These are phyloP conservation scores for Phaffomyces opuntiae DNA, from an alignment of 805 yeast genomes.

Conservation along the genomic window DNA sequence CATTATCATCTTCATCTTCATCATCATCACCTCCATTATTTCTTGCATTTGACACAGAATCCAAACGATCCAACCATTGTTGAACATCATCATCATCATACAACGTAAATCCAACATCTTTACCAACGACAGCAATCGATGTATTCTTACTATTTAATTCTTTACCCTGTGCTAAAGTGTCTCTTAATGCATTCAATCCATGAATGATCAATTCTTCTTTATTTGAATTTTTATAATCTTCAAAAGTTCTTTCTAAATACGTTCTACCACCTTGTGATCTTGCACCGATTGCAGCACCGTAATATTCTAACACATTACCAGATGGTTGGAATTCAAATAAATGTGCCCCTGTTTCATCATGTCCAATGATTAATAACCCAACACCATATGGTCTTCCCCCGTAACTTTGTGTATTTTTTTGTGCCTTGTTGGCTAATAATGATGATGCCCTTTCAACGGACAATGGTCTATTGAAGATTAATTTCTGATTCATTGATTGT, in stretches of 20 bases:
- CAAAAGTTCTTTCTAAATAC: conserved; percentile 80
- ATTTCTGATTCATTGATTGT: conserved; percentile 81
- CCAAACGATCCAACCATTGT: conserved; percentile 74
- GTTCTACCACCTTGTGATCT: conserved; percentile 98
- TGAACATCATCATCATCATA: conserved; percentile 82
- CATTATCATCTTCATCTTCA: conserved; percentile 17
- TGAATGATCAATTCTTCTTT: conserved; percentile 74
- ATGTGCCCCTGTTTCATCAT: conserved; percentile 93
- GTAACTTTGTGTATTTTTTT: conserved; percentile 89
- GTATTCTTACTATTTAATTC: conserved; percentile 81
- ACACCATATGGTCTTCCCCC: conserved; percentile 99
- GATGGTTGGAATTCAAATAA: conserved; percentile 93
- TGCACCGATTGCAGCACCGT: conserved; percentile 96
- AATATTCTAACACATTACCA: conserved; percentile 86
- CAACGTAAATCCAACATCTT: conserved; percentile 62
- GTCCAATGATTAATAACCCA: conserved; percentile 83
- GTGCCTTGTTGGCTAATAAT: conserved; percentile 93
- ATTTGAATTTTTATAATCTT: conserved; percentile 50
- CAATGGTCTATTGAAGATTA: conserved; percentile 81
- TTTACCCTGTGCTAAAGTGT: conserved; percentile 90
- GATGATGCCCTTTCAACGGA: conserved; percentile 77
- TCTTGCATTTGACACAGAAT: conserved; percentile 54
- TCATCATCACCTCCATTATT: conserved; percentile 18
- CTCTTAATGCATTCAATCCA: conserved; percentile 88
- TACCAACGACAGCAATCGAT: conserved; percentile 89